A percentile compares a stretch with the other conserved stretches of the same genome.
Conservation (phyloP, 768 basidiomycete genomes). For the Pleurotus ostreatus region DNA sequence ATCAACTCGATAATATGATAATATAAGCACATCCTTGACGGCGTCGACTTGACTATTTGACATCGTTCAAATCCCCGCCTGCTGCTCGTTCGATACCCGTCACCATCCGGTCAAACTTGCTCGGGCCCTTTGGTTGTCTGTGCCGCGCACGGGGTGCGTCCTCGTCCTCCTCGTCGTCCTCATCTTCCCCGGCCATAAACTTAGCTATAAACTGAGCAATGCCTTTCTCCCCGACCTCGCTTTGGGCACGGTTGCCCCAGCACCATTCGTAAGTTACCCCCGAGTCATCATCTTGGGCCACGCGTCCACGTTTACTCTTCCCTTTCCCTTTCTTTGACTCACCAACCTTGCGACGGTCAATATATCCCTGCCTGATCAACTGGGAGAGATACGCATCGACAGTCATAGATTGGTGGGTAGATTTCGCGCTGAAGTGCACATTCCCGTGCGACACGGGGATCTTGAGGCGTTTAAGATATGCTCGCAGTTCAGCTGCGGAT, state of each 20-base stretch:
- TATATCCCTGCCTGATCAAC: slow-evolving; percentile 69
- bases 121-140: slow-evolving; percentile 25
- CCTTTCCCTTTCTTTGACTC: slow-evolving; percentile 32
- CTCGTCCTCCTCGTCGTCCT: slow-evolving; percentile 27
- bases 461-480: slow-evolving; percentile 64
- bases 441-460: slow-evolving; percentile 42
- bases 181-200: slow-evolving; percentile 59
- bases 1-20: not conserved
- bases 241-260: slow-evolving; percentile 80
- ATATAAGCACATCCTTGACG: not conserved
- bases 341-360: slow-evolving; percentile 62
- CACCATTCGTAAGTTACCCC: slow-evolving; percentile 38
- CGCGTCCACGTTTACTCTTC: slow-evolving; percentile 50
- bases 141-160: slow-evolving; percentile 16
- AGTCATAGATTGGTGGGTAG: slow-evolving; percentile 45
- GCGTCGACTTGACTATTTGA: not conserved
- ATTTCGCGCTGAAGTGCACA: slow-evolving; percentile 48
- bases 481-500: slow-evolving; percentile 64
- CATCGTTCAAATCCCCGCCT: slow-evolving; percentile 44
- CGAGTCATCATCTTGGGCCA: slow-evolving; percentile 34
- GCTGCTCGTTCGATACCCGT: slow-evolving; percentile 61
- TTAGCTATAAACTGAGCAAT: slow-evolving; percentile 75
- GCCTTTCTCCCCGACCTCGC: slow-evolving; percentile 78
- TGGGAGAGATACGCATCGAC: slow-evolving; percentile 64
- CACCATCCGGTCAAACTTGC: slow-evolving; percentile 41